Percentiles rank a stretch among this genome's conserved stretches.
Conservation (phyloP, 805 yeast genomes). For the Candida vartiovaarae region DNA sequence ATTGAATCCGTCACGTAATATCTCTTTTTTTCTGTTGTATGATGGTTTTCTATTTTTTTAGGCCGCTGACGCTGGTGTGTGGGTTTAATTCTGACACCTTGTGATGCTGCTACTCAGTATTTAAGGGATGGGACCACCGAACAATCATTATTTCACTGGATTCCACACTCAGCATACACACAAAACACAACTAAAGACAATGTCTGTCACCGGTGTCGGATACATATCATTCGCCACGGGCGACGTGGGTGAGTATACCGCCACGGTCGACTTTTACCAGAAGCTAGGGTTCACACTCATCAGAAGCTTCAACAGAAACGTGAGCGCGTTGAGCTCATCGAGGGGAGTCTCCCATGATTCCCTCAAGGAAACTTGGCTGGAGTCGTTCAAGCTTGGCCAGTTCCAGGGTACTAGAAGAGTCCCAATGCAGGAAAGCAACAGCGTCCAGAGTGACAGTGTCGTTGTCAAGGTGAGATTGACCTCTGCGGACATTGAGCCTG, state of each 20-base stretch:
- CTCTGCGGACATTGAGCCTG: conserved; percentile 14
- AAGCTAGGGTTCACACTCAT: conserved; percentile 53
- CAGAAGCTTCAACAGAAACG: conserved; percentile 51
- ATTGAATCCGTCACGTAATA: no score
- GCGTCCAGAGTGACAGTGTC: conserved; percentile 37
- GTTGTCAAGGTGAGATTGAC: conserved; percentile 39
- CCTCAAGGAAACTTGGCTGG: conserved; percentile 65
- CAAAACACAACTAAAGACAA: conserved; percentile 1
- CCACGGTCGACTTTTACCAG: conserved; percentile 49
- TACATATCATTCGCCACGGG: conserved; percentile 57
- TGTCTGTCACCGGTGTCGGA: conserved; percentile 35
- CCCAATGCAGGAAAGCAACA: conserved; percentile 39
- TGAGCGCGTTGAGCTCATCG: conserved; percentile 28
- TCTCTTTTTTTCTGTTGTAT: no score
- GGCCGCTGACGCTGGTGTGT: neutral
- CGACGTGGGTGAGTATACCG: conserved; percentile 37
- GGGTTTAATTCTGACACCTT: neutral
- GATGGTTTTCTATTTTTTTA: no score
- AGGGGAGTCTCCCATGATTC: conserved; percentile 62
- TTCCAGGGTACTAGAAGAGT: conserved; percentile 48
- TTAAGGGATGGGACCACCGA: no score
- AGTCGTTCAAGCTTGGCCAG: conserved; percentile 56
- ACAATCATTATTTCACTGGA: no score
- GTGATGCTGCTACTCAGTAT: neutral
- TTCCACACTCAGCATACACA: no score